Conservation (phyloP, 75 land plant genomes). For the Larix kaempferi region DNA sequence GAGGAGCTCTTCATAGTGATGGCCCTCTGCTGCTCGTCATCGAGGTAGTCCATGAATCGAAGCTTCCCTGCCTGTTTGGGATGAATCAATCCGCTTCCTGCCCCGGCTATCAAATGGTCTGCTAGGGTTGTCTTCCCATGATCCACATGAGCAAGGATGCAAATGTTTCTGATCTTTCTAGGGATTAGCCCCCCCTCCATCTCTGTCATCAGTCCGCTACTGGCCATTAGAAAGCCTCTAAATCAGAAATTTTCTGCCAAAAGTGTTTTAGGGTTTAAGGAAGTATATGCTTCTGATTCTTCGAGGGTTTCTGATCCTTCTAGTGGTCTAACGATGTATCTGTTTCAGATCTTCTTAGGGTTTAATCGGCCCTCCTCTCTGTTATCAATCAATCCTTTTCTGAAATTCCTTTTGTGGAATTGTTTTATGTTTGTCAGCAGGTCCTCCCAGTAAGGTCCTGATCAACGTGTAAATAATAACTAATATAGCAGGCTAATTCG, state of each 20-base stretch:
- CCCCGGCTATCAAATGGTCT: slow-evolving; percentile 80
- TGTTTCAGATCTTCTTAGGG: slow-evolving; percentile 44
- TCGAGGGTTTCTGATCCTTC: slow-evolving; percentile 75
- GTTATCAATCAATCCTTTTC: no score
- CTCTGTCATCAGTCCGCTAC: no score
- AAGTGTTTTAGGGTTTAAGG: no score
- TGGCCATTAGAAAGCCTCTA: no score
- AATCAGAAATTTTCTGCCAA: no score
- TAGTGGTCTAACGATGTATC: slow-evolving; percentile 80
- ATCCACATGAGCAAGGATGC: slow-evolving; percentile 94
- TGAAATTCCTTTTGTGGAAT: no score
- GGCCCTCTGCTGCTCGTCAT: slow-evolving; percentile 89
- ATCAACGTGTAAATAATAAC: no score
- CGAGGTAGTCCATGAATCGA: slow-evolving; percentile 75
- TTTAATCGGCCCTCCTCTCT: background rate
- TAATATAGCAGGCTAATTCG: no score
- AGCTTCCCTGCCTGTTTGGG: slow-evolving; percentile 77
- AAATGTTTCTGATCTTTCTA: slow-evolving; percentile 61
- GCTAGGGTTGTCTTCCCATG: slow-evolving; percentile 96
- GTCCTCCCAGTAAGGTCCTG: no score
- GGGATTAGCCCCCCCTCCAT: slow-evolving; percentile 1
- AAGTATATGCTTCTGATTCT: no score
- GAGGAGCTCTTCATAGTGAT: slow-evolving; percentile 98
- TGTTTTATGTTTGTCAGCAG: no score
- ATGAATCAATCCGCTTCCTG: slow-evolving; percentile 71